Evolutionary conservation across 805 yeast species (phyloP), one percentile per base, ranked within the genome.

Genomic region (Lipomyces kockii): DNA sequence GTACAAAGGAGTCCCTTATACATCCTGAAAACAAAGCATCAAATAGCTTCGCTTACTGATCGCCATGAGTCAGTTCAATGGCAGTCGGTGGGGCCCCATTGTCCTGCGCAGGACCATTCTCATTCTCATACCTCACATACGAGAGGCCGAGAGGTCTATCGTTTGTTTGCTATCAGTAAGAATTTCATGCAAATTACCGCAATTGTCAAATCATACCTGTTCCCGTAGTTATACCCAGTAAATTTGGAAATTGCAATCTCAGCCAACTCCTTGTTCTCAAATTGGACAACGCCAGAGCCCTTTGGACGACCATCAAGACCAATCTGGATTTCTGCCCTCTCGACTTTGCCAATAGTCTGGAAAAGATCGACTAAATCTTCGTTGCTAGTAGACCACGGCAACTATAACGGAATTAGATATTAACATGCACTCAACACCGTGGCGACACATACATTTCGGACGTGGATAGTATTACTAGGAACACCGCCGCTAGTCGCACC

Each of bases 331-430:
- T 91, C 97, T 25, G 97, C 97, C 55, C 83, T 84, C 53, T 79
- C 81, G 20, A 94, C 91, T 60, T 84, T 80, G 27, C 97, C 97
- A 63, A 92, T 86, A 49, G 94, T 89, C 76, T 89, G 94, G 77
- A 93, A 93, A 67, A 94, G 83, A 72, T 93, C 97, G 71, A 83
- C 86, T 71, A 94, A 83, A 78, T 94, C 98, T 66, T 89, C 87
- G 72, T 88, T 87, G 39, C 92, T 86, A n/a, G 98, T 93, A 62
- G 92, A 89, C 83, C 86, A 91, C 37, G 98, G 98, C 75, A 94
- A 82, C 71, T 68, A 27, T 11, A 59, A 34, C 1, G 5, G 6
- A 4, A 37, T 43, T n/a, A 43, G 53, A n/a, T 20, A 11, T 14
- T 7, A 60, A 35, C 46, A 20, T 52, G 54, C 53, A 22, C 46